Conservation (phyloP, 2,329 filamentous ascomycete genomes). For the Xylaria sp. region DNA sequence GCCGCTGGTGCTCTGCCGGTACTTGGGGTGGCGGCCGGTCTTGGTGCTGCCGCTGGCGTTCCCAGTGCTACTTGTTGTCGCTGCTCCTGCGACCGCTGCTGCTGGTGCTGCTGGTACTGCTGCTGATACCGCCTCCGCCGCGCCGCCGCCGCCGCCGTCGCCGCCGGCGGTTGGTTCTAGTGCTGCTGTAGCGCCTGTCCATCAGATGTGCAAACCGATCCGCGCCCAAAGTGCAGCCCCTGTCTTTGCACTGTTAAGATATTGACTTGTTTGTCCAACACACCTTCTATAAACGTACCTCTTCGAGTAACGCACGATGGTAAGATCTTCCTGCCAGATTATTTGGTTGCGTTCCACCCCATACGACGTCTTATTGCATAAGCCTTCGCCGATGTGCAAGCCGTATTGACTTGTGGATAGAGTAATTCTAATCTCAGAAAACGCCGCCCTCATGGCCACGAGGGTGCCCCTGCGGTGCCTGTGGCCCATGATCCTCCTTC, state of each 20-base stretch:
- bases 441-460: conserved; percentile 56
- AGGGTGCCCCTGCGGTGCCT: conserved; percentile 53
- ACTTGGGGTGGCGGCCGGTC: neutral
- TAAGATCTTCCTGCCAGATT: conserved; percentile 51
- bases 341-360: conserved; percentile 40
- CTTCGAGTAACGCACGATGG: conserved; percentile 49
- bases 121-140: conserved; percentile 13
- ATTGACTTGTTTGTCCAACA: conserved; percentile 48
- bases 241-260: conserved; percentile 44
- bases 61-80: conserved; percentile 16
- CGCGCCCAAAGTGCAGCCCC: conserved; percentile 47
- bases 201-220: conserved; percentile 45
- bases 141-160: conserved; percentile 22
- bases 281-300: conserved; percentile 48
- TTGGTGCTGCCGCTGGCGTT: conserved; percentile 22
- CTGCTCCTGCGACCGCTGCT: conserved; percentile 20
- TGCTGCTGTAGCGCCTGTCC: conserved; percentile 40
- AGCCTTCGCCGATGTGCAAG: conserved; percentile 47
- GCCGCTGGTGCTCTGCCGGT: neutral
- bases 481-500: conserved; percentile 50
- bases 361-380: conserved; percentile 50
- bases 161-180: conserved; percentile 3
- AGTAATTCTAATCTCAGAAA: conserved; percentile 56
- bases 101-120: conserved; percentile 23
- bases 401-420: conserved; percentile 51